Evolutionary conservation across 1,284 basidiomycete species (phyloP).

Genomic region (Pisolithus thermaeus): DNA sequence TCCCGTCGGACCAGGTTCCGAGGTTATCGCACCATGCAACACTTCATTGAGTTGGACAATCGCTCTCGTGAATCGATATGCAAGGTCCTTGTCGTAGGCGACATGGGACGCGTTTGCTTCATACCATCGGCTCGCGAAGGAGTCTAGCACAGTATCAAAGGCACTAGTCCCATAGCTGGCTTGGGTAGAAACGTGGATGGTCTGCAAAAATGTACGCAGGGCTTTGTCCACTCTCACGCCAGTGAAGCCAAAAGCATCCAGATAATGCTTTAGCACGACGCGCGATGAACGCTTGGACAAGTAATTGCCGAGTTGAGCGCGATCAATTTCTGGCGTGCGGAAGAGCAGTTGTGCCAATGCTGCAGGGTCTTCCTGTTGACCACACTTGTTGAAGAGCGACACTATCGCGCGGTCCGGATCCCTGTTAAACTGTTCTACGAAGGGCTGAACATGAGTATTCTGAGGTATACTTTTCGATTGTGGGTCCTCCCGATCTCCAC

Average conservation of each 20-base stretch:
- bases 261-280: slow-evolving; percentile 72
- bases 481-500: slow-evolving; percentile 56
- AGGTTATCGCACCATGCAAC: slow-evolving; percentile 60
- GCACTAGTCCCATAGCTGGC: slow-evolving; percentile 38
- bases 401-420: slow-evolving; percentile 71
- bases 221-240: slow-evolving; percentile 86
- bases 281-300: slow-evolving; percentile 70
- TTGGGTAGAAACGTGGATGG: slow-evolving; percentile 66
- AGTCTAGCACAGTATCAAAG: slow-evolving; percentile 70
- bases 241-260: slow-evolving; percentile 82
- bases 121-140: slow-evolving; percentile 86
- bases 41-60: slow-evolving; percentile 85
- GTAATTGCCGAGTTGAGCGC: slow-evolving; percentile 78
- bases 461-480: slow-evolving; percentile 39
- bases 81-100: slow-evolving; percentile 74
- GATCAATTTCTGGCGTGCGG: slow-evolving; percentile 80
- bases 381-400: slow-evolving; percentile 54
- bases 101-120: slow-evolving; percentile 79
- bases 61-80: slow-evolving; percentile 74
- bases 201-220: slow-evolving; percentile 81
- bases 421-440: slow-evolving; percentile 69
- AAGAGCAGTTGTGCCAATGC: slow-evolving; percentile 80
- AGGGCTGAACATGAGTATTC: slow-evolving; percentile 60
- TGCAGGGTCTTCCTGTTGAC: slow-evolving; percentile 52
- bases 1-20: slow-evolving; percentile 56